Base-by-base conservation (phyloP, 176 grass and related monocot species). In the Oryza glumipatula region DNA sequence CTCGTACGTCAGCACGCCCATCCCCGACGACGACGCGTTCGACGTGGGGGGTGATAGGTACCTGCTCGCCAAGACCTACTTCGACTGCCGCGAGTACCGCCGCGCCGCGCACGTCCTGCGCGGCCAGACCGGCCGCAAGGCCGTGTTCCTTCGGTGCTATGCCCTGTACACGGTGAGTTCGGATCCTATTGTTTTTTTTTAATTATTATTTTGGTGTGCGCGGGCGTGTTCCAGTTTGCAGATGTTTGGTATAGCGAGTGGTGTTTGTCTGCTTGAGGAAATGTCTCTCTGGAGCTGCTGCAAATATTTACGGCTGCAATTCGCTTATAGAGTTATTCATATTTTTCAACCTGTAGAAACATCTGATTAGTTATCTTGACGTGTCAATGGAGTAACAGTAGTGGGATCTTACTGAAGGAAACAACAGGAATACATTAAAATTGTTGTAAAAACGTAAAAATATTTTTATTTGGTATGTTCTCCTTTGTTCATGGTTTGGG, bases 31-130 rank as follows among this genome's bases (percentile, higher is more conserved):
- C 68, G 96, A 95, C 13, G 86, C 80, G 21, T 87, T 93, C 70
- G 85, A 87, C 46, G 80, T 78, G 3, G 92, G 88, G n/a, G 90
- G 82, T 9, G 96, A 99, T 48, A 89, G 82, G 66, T 99, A 99
- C 90, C 88, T 99, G 72, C 91, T 99, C 63, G 96, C 94, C 19
- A 99, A 99, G 88, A 96, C 96, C 33, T 99, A 94, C 84, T 94
- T 99, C 81, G 94, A 96, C 88, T 99, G 96, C 73, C 91, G 94
- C 21, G 94, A 99, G 91, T 96, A 99, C 84, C 90, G 94, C 38
- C 91, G 96, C 51, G 94, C 94, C 9, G 91, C 88, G 7, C 91
- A 99, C 78, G 88, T 83, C 36, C 88, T 99, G 67, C 76, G 82
- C 58, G 88, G 84, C 26, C 94, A 96, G 67, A 76, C 73, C 24